Conservation (phyloP, 495 filamentous ascomycete species). For the Durotheca rogersii region DNA sequence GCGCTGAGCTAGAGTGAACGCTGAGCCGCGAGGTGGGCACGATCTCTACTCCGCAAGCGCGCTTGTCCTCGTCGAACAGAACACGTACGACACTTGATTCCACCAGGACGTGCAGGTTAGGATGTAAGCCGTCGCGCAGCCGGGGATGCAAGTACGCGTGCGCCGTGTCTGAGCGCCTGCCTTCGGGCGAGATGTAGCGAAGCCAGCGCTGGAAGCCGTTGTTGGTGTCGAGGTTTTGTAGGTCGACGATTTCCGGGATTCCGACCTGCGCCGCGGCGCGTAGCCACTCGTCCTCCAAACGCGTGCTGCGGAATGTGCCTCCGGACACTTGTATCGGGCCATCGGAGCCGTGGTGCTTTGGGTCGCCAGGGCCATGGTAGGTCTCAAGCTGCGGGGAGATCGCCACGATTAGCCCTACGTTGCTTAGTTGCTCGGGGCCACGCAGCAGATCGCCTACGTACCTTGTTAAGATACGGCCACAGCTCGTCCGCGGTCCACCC, state of each 20-base stretch:
- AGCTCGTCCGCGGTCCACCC: constrained; percentile 56
- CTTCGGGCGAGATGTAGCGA: constrained; percentile 42
- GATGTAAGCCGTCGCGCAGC: constrained; percentile 47
- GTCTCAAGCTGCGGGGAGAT: constrained; percentile 45
- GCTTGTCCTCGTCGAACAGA: constrained; percentile 48
- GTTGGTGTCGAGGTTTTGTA: constrained; percentile 43
- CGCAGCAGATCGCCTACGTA: constrained; percentile 21
- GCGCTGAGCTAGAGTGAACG: constrained; percentile 5
- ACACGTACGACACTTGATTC: constrained; percentile 54
- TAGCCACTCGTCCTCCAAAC: constrained; percentile 44
- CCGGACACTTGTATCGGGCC: constrained; percentile 54
- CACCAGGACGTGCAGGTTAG: constrained; percentile 54
- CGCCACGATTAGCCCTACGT: background rate
- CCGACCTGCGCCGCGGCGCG: constrained; percentile 45
- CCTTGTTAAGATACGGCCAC: constrained; percentile 56
- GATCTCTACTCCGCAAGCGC: constrained; percentile 51
- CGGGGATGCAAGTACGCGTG: constrained; percentile 47
- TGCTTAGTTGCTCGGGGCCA: background rate
- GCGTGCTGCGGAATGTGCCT: constrained; percentile 37
- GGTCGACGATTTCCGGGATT: constrained; percentile 45
- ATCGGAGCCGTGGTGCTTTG: constrained; percentile 45
- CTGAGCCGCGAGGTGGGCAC: constrained; percentile 36
- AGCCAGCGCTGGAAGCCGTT: constrained; percentile 40
- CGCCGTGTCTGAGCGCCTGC: constrained; percentile 49
- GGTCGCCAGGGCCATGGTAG: constrained; percentile 45